Percentiles rank a stretch among this genome's conserved stretches.
These are phyloP conservation scores for Talaromyces sp. DNA, from an alignment of 2,329 filamentous ascomycete genomes.

Conservation along the genomic window DNA sequence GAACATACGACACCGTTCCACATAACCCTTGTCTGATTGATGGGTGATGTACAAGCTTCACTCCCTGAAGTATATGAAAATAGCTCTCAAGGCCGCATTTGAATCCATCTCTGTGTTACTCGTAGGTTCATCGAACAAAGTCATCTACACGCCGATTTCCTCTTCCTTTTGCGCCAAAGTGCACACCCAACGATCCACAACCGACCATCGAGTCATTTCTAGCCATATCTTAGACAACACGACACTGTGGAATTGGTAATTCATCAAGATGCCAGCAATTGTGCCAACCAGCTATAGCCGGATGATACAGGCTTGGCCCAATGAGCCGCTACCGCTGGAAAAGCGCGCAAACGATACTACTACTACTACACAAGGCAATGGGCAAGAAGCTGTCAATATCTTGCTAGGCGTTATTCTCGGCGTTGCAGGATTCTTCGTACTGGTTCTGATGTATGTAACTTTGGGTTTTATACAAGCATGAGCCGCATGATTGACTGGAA, in stretches of 20 bases:
- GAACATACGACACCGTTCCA: neutral
- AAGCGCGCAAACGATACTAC: slow-evolving; percentile 1
- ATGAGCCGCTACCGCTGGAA: neutral
- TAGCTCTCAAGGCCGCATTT: neutral
- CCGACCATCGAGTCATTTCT: neutral
- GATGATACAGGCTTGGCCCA: neutral
- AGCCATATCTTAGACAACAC: neutral
- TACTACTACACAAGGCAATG: neutral
- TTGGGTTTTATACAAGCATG: neutral
- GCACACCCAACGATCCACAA: neutral
- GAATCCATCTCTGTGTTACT: neutral
- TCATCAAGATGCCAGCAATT: neutral
- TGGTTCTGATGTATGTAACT: slow-evolving; percentile 16
- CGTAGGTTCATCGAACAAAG: neutral
- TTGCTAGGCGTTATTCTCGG: slow-evolving; percentile 18
- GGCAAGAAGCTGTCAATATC: slow-evolving; percentile 12
- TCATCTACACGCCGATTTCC: neutral
- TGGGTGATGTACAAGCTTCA: neutral
- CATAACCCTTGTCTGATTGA: neutral
- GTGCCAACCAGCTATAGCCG: neutral
- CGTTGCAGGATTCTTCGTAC: slow-evolving; percentile 15
- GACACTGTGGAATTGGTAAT: neutral
- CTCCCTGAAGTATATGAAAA: neutral
- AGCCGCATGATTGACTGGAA: neutral
- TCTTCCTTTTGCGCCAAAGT: neutral